Base-by-base conservation (phyloP, 768 basidiomycete species). In the Neoboletus brunneissimus region DNA sequence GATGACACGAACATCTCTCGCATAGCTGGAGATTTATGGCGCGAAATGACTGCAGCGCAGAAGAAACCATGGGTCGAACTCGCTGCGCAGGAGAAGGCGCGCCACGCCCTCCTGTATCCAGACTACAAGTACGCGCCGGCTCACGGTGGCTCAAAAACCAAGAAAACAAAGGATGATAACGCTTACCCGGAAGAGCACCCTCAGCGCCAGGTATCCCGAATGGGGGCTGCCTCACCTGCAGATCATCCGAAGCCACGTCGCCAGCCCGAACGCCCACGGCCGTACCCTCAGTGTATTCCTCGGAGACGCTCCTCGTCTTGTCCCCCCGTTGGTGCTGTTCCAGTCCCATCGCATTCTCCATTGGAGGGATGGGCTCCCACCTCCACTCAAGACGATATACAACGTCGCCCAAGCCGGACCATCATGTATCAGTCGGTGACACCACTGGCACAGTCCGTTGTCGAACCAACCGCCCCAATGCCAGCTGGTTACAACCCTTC, bases 1-100 rank as follows among this genome's bases (percentile, higher is more conserved):
- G 81, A 89, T 61, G 86, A 89, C 65, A 80, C 83, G 55, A 86
- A 88, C 61, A 80, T 90, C 51, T 84, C 82, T 4, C 79, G 85
- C 51, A 81, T 86, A 53, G 86, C 83, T 0, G 89, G 87, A 0
- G 75, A 76, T 46, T 73, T 88, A 55, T 91, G 89, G 89, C 77
- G 77, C 44, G 75, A 77, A 50, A 81, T 89, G 78, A 75, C 68
- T 23, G 58, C 66, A 0, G 71, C 68, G 7, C 71, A 82, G 41
- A 78, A 75, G 51, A 69, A 62, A 20, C 84, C 82, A 0, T 85
- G 83, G 83, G 55, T 79, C 16, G 66, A 72, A 37, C 74, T 82
- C 68, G 84, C 83, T 2, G 73, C 75, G 3, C 58, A 65, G 55
- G 83, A 84, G 64, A 83, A 79, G 69, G 64, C 70, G 53, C 64